Percentiles rank a stretch among this genome's conserved stretches.
Conservation (phyloP, 805 yeast species). For the Wickerhamiella azymoides region DNA sequence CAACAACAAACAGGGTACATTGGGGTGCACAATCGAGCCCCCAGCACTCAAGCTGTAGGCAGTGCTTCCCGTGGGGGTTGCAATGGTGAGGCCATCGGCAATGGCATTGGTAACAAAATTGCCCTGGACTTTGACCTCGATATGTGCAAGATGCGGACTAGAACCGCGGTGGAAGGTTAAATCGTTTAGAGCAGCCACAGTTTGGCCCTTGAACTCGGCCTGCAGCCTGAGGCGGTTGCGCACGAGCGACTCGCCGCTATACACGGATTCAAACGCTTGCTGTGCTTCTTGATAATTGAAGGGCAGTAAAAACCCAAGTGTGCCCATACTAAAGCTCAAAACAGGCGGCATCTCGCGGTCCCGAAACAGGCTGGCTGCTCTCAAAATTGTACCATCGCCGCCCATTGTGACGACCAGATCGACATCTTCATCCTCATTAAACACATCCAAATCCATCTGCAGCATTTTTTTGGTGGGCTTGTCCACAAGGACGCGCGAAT, state of each 20-base stretch:
- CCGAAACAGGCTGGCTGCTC: slow-evolving; percentile 69
- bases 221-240: slow-evolving; percentile 57
- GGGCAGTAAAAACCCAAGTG: slow-evolving; percentile 79
- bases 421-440: slow-evolving; percentile 33
- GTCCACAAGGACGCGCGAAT: slow-evolving; percentile 63
- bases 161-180: slow-evolving; percentile 78
- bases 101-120: slow-evolving; percentile 77
- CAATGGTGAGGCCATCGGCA: slow-evolving; percentile 75
- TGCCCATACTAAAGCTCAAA: slow-evolving; percentile 76
- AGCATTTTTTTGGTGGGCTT: slow-evolving; percentile 44
- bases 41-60: slow-evolving; percentile 85
- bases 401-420: slow-evolving; percentile 80
- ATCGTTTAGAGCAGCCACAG: slow-evolving; percentile 83
- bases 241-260: slow-evolving; percentile 54
- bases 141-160: slow-evolving; percentile 67
- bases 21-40: slow-evolving; percentile 84
- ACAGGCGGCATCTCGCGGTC: slow-evolving; percentile 68
- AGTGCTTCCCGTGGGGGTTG: slow-evolving; percentile 93
- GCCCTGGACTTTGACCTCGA: slow-evolving; percentile 77
- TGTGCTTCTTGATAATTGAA: slow-evolving; percentile 56
- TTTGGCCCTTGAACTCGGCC: slow-evolving; percentile 14
- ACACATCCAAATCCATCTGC: slow-evolving; percentile 23
- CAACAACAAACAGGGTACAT: slow-evolving; percentile 64
- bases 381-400: slow-evolving; percentile 89
- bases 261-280: slow-evolving; percentile 50